These are phyloP conservation scores for Collybiopsis luxurians DNA, from an alignment of 768 basidiomycete species.

Conservation along the genomic window DNA sequence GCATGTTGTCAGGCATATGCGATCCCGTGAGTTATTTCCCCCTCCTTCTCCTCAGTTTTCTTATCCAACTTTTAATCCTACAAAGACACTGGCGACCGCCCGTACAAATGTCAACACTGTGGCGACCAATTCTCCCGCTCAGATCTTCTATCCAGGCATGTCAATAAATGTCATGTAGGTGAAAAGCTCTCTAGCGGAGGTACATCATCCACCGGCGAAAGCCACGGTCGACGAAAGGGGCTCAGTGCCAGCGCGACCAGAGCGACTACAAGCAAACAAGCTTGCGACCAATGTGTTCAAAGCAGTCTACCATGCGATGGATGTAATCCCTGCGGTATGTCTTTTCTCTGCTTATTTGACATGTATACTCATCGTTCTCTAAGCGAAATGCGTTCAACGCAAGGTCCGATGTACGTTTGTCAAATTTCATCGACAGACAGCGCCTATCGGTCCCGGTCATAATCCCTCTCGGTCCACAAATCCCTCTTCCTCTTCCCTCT, in stretches of 20 bases:
- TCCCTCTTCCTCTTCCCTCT: conserved; percentile 11
- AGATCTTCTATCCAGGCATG: conserved; percentile 81
- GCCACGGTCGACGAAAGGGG: conserved; percentile 53
- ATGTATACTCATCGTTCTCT: conserved; percentile 1
- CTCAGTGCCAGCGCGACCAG: conserved; percentile 57
- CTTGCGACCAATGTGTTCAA: conserved; percentile 83
- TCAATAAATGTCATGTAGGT: conserved; percentile 84
- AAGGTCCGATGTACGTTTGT: conserved; percentile 77
- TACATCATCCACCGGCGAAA: conserved; percentile 4
- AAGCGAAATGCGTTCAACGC: conserved; percentile 75
- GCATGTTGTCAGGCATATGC: conserved; percentile 89
- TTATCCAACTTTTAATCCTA: not conserved
- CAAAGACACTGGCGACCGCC: conserved; percentile 83
- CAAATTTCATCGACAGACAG: conserved; percentile 81
- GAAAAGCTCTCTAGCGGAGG: conserved; percentile 51
- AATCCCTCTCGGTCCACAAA: conserved; percentile 28
- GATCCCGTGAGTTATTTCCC: conserved; percentile 66
- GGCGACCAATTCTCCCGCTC: conserved; percentile 83
- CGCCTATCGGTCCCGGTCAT: conserved; percentile 75
- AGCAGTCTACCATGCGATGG: conserved; percentile 76
- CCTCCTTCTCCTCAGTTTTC: conserved; percentile 13
- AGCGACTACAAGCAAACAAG: conserved; percentile 78
- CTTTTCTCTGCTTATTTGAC: not conserved
- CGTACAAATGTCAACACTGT: conserved; percentile 85
- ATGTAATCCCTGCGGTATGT: conserved; percentile 73